These are phyloP conservation scores for Ceratobasidium sp. DNA, from an alignment of 1,284 basidiomycete genomes.

Conservation along the genomic window DNA sequence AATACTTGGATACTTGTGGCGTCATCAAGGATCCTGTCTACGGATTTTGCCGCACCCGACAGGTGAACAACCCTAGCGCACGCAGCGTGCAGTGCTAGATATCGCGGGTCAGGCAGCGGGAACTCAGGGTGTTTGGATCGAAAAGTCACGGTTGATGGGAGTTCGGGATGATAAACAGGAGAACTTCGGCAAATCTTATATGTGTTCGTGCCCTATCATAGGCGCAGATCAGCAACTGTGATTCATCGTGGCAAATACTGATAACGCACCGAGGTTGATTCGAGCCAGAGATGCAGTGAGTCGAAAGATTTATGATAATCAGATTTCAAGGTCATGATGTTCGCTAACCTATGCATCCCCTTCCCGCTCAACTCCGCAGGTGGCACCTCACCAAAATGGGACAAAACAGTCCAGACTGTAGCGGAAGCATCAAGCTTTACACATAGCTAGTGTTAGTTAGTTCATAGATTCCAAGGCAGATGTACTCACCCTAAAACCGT, in stretches of 20 bases:
- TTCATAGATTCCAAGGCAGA: neutral
- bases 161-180: neutral
- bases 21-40: neutral
- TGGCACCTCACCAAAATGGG: neutral
- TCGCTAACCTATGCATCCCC: neutral
- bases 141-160: neutral
- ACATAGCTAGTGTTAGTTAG: neutral
- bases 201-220: neutral
- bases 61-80: constrained; percentile 5
- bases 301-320: neutral
- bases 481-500: neutral
- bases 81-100: constrained; percentile 3
- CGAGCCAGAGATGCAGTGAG: neutral
- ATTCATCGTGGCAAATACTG: neutral
- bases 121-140: neutral
- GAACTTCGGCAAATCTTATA: neutral
- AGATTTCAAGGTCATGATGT: neutral
- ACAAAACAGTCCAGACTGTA: neutral
- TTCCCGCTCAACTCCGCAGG: neutral
- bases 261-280: neutral
- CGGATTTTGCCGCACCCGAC: neutral
- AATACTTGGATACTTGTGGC: neutral
- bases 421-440: neutral
- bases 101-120: neutral
- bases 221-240: neutral